phyloP scores from a whole-genome alignment of 441 rosid genomes.

The Adansonia gregorii region DNA sequence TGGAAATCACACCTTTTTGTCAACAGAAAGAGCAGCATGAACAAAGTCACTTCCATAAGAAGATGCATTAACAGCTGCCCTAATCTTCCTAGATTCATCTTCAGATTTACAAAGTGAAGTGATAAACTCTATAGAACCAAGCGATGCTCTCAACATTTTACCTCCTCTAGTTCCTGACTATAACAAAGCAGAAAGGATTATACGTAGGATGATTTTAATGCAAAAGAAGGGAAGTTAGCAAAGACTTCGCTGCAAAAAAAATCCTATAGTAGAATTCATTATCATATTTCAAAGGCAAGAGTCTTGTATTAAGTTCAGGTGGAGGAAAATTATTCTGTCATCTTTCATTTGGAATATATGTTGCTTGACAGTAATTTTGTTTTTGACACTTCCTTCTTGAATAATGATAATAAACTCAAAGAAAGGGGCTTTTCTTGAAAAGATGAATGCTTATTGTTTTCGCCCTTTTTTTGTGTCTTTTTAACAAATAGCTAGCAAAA shows the following conservation, averaged over 20 bases:
- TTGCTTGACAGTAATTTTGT: neutral
- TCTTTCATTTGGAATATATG: neutral
- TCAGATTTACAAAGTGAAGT: conserved; percentile 74
- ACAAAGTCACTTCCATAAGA: conserved; percentile 77
- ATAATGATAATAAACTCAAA: neutral
- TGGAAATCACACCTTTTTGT: conserved; percentile 62
- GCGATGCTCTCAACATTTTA: conserved; percentile 70
- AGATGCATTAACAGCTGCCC: conserved; percentile 74
- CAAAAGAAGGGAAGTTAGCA: neutral
- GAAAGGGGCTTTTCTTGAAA: neutral
- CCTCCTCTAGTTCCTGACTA: conserved; percentile 63
- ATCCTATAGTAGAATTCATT: neutral
- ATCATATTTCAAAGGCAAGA: neutral
- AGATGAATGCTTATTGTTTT: neutral
- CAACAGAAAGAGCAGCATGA: conserved; percentile 87
- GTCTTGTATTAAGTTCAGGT: neutral
- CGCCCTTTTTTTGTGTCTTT: neutral
- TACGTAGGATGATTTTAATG: conserved; percentile 18
- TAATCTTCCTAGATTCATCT: conserved; percentile 66
- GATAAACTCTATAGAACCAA: conserved; percentile 87
- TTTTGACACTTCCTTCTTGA: neutral
- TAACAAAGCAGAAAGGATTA: conserved; percentile 31
- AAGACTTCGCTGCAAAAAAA: neutral
- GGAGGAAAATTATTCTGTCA: neutral
- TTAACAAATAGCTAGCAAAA: neutral